Base-by-base conservation (phyloP, 352 stramenopile species). In the Phytophthora quininea region DNA sequence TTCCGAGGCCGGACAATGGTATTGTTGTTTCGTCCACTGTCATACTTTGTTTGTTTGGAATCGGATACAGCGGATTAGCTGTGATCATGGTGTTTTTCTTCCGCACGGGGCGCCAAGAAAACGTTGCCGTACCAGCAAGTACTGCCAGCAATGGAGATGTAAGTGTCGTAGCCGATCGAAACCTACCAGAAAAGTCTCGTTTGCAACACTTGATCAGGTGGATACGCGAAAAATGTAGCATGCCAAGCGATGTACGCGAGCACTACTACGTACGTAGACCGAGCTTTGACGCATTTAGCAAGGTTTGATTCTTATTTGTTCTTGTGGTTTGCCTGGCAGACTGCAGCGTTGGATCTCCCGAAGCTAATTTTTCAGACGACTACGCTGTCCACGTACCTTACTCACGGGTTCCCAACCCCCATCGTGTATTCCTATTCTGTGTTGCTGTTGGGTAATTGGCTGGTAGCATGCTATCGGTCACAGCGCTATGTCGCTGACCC, bases 291-390 rank as follows among this genome's bases (percentile, higher is more conserved):
- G 35, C 35, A 40, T 11, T 40, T 11, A 40, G 10, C 9, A 9
- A 29, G 6, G 42, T 53, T 31, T 51, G 45, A 51, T 24, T 30
- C 11, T 30, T 38, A 37, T 32, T 11, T 29, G 9, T n/a, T 49
- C 9, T 24, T 24, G 19, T 46, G 55, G 43, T 6, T 76, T 70
- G 59, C 19, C 54, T 35, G 50, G 67, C 62, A 88, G 79, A 77
- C 63, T 45, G 74, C 79, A 10, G 42, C 67, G 31, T 43, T 83
- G 29, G 80, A 84, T 42, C 50, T 84, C 3, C 80, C 80, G 0
- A 86, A 89, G 55, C 64, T 87, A 5, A 67, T 76, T 12, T 82
- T 86, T 43, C 76, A 87, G 62, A 82, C 73, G 32, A 75, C 58
- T 4, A 84, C 78, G 3, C 56, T 89, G 8, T 48, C 67, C 19